Evolutionary conservation across 164 flowering plant species (phyloP).

Genomic region (Pachysandra terminalis): DNA sequence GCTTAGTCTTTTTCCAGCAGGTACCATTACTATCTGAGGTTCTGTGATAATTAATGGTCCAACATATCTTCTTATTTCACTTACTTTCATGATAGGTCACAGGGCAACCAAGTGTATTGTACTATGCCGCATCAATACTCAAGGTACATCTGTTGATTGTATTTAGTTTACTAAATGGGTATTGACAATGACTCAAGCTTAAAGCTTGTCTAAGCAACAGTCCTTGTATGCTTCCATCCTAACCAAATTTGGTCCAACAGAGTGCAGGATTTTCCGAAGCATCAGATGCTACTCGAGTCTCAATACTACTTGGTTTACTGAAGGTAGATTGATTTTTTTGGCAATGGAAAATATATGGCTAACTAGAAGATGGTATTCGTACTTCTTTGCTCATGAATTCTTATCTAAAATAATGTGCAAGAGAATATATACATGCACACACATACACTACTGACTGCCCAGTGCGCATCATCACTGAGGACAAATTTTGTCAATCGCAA

Average conservation of each 20-base stretch:
- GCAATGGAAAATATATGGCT: not conserved
- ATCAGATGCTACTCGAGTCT: constrained; percentile 90
- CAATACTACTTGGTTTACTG: constrained; percentile 78
- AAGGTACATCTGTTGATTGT: constrained; percentile 45
- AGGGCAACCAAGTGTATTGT: constrained; percentile 97
- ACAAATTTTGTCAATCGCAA: no score
- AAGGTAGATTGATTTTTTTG: constrained; percentile 49
- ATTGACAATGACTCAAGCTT: not conserved
- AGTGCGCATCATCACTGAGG: no score
- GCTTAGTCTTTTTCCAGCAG: constrained; percentile 94
- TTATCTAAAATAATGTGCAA: not conserved
- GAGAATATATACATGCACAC: no score
- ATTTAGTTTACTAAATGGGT: not conserved
- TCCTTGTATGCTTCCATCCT: constrained; percentile 5
- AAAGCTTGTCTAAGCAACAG: not conserved
- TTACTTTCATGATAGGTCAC: constrained; percentile 63
- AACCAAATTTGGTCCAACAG: constrained; percentile 33
- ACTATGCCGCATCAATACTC: constrained; percentile 92
- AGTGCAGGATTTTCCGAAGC: constrained; percentile 97
- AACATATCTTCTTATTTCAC: not conserved
- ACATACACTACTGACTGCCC: no score
- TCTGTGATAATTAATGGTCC: not conserved
- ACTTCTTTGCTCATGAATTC: not conserved
- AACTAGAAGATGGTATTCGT: not conserved
- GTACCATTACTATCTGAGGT: constrained; percentile 29